Evolutionary conservation across 371 early-diverging fungal genomes (phyloP).

Genomic region (Encephalitozoon hellem): DNA sequence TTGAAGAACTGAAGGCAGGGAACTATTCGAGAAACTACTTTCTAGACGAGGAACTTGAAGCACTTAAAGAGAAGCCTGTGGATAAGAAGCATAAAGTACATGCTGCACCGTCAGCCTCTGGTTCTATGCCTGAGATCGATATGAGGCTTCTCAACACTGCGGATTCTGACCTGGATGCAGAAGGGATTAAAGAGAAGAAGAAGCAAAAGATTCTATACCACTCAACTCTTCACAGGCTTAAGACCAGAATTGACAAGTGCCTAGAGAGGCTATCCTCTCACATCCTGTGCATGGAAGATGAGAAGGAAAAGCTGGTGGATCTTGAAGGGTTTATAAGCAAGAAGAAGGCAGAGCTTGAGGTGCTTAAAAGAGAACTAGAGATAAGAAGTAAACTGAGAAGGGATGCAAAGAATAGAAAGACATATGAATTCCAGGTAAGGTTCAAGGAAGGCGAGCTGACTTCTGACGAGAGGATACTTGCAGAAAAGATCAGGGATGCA

Average conservation of each 20-base stretch:
- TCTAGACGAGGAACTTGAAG: slow-evolving; percentile 15
- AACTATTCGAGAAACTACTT: slow-evolving; percentile 32
- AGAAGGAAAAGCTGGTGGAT: slow-evolving; percentile 37
- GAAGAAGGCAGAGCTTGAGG: slow-evolving; percentile 46
- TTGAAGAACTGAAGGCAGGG: slow-evolving; percentile 34
- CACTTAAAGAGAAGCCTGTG: neutral
- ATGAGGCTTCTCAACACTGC: slow-evolving; percentile 15
- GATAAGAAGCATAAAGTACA: slow-evolving; percentile 5
- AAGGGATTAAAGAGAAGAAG: slow-evolving; percentile 38
- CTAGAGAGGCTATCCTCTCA: slow-evolving; percentile 31
- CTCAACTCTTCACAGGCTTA: slow-evolving; percentile 54
- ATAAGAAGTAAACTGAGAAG: slow-evolving; percentile 50
- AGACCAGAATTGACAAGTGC: slow-evolving; percentile 47
- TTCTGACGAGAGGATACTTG: slow-evolving; percentile 41
- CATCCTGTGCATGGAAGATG: slow-evolving; percentile 45
- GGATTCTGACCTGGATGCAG: slow-evolving; percentile 27
- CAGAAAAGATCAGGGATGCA: slow-evolving; percentile 51
- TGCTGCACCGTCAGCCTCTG: neutral
- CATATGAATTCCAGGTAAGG: slow-evolving; percentile 49
- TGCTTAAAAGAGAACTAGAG: slow-evolving; percentile 47
- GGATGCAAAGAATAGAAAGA: slow-evolving; percentile 58
- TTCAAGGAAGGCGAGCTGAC: slow-evolving; percentile 48
- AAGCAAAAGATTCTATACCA: slow-evolving; percentile 38
- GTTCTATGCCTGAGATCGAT: slow-evolving; percentile 9
- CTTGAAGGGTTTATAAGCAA: slow-evolving; percentile 32